Conservation (phyloP, 1,284 basidiomycete genomes). For the Neolentinus lepideus region DNA sequence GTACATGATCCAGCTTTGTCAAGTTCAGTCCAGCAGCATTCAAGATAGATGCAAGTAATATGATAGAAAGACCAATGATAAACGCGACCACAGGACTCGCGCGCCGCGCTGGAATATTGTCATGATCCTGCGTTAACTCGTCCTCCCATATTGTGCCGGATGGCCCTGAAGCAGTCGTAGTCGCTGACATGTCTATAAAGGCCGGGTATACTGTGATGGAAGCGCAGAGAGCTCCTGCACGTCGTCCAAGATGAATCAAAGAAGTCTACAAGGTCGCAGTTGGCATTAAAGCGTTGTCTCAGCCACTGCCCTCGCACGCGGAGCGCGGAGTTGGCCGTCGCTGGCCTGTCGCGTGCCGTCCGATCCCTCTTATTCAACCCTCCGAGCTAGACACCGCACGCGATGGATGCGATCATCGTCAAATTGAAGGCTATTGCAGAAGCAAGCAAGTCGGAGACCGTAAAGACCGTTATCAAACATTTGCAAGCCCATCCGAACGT, state of each 20-base stretch:
- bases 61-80: slow-evolving; percentile 75
- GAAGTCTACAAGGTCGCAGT: neutral
- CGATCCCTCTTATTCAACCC: neutral
- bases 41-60: slow-evolving; percentile 70
- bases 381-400: neutral
- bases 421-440: neutral
- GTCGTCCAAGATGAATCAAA: neutral
- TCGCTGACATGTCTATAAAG: neutral
- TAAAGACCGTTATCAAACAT: neutral
- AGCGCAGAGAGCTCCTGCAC: neutral
- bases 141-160: neutral
- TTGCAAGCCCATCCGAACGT: neutral
- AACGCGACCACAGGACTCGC: slow-evolving; percentile 65
- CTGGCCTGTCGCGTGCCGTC: neutral
- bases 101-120: slow-evolving; percentile 28
- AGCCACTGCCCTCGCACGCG: neutral
- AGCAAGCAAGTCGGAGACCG: neutral
- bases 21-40: slow-evolving; percentile 83
- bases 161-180: neutral
- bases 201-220: neutral
- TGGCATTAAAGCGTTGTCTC: neutral
- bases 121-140: slow-evolving; percentile 5
- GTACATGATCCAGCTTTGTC: slow-evolving; percentile 78
- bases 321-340: neutral
- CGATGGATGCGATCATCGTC: neutral